phyloP scores from a whole-genome alignment of 345 rosid genomes.

The Limnanthes douglasii region DNA sequence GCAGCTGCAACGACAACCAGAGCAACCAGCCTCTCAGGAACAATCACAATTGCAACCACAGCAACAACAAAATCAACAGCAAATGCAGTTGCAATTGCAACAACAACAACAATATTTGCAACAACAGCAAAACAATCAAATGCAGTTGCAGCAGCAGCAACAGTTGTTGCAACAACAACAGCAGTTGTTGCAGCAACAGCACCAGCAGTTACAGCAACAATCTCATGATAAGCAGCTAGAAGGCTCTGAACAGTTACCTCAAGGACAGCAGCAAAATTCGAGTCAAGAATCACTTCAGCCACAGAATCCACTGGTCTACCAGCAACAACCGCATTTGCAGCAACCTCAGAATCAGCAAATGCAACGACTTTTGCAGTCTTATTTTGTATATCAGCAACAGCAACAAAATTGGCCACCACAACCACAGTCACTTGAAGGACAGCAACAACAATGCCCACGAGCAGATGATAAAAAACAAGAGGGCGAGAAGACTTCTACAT shows the following conservation, averaged over 20 bases:
- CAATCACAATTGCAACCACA: slow-evolving; percentile 9
- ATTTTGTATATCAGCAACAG: background rate
- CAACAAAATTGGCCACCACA: slow-evolving; percentile 6
- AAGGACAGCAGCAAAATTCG: slow-evolving; percentile 6
- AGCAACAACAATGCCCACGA: slow-evolving; percentile 7
- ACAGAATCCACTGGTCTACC: background rate
- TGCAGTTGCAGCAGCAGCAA: slow-evolving; percentile 20
- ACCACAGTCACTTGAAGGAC: slow-evolving; percentile 9
- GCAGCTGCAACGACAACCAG: slow-evolving; percentile 17
- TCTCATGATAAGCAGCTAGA: slow-evolving; percentile 7
- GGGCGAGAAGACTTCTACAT: slow-evolving; percentile 12
- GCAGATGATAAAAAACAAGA: slow-evolving; percentile 14
- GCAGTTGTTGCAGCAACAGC: slow-evolving; percentile 7
- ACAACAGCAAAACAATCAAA: slow-evolving; percentile 20
- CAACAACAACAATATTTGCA: slow-evolving; percentile 15
- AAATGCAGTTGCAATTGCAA: slow-evolving; percentile 7
- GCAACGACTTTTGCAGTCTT: background rate
- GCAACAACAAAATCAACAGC: slow-evolving; percentile 7
- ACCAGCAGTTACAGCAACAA: slow-evolving; percentile 17
- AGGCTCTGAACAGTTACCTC: slow-evolving; percentile 9
- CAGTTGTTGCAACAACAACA: slow-evolving; percentile 11
- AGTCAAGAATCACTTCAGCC: slow-evolving; percentile 4
- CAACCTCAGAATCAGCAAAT: background rate
- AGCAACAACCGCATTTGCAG: slow-evolving; percentile 5
- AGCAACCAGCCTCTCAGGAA: slow-evolving; percentile 6